Base-by-base conservation (phyloP, 1,139 yeast genomes). In the Pichia sp. region DNA sequence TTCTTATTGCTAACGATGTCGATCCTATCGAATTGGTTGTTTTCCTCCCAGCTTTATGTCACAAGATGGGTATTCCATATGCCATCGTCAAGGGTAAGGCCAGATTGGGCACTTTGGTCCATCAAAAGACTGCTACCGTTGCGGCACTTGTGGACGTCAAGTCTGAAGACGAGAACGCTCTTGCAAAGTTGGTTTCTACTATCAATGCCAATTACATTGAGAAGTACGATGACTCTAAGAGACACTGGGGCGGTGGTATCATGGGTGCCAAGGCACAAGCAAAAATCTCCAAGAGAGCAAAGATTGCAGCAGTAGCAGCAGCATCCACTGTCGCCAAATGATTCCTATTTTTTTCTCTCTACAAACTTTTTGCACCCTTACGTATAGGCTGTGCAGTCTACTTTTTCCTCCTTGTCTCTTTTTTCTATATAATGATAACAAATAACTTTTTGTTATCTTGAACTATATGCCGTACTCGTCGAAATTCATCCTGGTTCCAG, bases 221-320 rank as follows among this genome's bases (percentile, higher is more conserved):
- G 71, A 88, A 89, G 78, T 88, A 85, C 85, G 97, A 91, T 70
- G 97, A 91, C 66, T 72, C 80, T 74, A 91, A 95, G 83, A 89
- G 88, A 80, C 96, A 89, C 85, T 91, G 98, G 98, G 98, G 98
- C 83, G 98, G 99, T 81, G 98, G 98, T 83, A 72, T 87, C 75
- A 80, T 93, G 82, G 97, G 98, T 74, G 79, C 87, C 67, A 91
- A 91, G 82, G 88, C 97, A 68, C 80, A 79, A 68, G 93, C 82
- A 67, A 87, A 85, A 79, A 73, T 64, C 49, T 75, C 73, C 53
- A 63, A 75, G 72, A 74, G 65, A 62, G 75, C 74, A 47, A 76
- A 74, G 70, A 62, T 66, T 52, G 78, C 73, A 46, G 68, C 54
- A 44, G 62, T 63, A 50, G 64, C 61, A 51, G 55, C 57, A 30